Conservation (phyloP, 257 asterid species). For the Buddleja alternifolia region DNA sequence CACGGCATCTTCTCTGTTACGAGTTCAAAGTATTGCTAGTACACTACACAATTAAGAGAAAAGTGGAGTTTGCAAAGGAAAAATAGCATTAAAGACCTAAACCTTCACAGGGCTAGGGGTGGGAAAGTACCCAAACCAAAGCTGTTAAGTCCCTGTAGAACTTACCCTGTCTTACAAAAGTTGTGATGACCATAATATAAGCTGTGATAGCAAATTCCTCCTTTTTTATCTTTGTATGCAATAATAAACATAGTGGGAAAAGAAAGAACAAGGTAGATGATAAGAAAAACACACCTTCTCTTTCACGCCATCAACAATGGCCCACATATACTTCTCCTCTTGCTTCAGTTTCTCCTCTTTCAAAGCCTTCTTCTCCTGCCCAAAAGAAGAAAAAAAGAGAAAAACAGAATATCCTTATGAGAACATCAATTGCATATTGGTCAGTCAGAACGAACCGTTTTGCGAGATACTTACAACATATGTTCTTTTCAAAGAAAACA, state of each 20-base stretch:
- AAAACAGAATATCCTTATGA: conserved; percentile 7
- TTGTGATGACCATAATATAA: conserved; percentile 13
- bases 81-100: not conserved
- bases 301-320: conserved; percentile 75
- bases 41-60: not conserved
- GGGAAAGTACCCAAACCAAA: not conserved
- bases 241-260: conserved; percentile 7
- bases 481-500: conserved; percentile 16
- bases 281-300: conserved; percentile 68
- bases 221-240: not conserved
- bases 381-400: conserved; percentile 15
- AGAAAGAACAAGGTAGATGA: conserved; percentile 21
- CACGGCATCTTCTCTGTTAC: conserved; percentile 10
- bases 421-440: not conserved
- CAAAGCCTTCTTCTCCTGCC: conserved; percentile 85
- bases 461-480: conserved; percentile 8
- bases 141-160: no score
- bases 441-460: not conserved
- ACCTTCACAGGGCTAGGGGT: not conserved
- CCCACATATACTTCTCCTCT: conserved; percentile 99
- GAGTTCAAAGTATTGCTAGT: conserved; percentile 5
- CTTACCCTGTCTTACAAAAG: not conserved
- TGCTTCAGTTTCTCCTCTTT: conserved; percentile 85
- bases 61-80: not conserved
- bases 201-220: not conserved